Evolutionary conservation across 208 protist genomes (phyloP), one percentile per base, ranked within the genome.

Genomic region (Lotmaria passim): DNA sequence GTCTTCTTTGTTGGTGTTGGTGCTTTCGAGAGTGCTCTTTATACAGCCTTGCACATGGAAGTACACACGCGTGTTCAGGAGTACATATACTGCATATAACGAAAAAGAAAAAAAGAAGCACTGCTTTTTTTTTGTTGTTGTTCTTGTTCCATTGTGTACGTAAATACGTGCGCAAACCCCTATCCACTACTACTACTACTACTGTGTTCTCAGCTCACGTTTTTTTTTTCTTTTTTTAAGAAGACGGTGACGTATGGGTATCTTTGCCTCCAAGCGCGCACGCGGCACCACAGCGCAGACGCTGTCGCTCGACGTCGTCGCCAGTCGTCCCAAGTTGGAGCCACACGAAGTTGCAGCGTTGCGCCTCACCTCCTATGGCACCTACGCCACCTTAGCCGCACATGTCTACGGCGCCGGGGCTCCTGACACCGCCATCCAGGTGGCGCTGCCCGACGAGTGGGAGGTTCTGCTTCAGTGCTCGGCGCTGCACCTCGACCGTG

Each of bases 311-410:
- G 81, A 87, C 12, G 79, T 86, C 44, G 52, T 83, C 15, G 68
- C 75, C 19, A 75, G 69, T 30, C 72, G 67, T 19, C 78, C 85
- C 0, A 72, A 69, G 47, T 50, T 96, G 41, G 74, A 64, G 19
- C 31, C 82, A 5, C 58, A 80, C 21, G 87, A 97, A 23, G 66
- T 94, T 39, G 57, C 73, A n/a, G 59, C 66, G 3, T 78, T 97
- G 8, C 72, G 51, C 21, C 59, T 95, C 38, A 86, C 94, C 30
- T 59, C 85, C 7, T 87, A 93, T 70, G 60, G 60, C 52, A 79
- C 84, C 24, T 97, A 97, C 57, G 93, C 93, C 19, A 61, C 73
- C 24, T 62, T 97, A 23, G 75, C 89, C 3, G 86, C 81, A 5
- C 82, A 90, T 66, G 90, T 93, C 17, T 97, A 97, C 73, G 60